Percentiles rank a stretch among this genome's conserved stretches.
Evolutionary conservation across 164 flowering plant genomes (phyloP).

Genomic region (Umbellularia californica): DNA sequence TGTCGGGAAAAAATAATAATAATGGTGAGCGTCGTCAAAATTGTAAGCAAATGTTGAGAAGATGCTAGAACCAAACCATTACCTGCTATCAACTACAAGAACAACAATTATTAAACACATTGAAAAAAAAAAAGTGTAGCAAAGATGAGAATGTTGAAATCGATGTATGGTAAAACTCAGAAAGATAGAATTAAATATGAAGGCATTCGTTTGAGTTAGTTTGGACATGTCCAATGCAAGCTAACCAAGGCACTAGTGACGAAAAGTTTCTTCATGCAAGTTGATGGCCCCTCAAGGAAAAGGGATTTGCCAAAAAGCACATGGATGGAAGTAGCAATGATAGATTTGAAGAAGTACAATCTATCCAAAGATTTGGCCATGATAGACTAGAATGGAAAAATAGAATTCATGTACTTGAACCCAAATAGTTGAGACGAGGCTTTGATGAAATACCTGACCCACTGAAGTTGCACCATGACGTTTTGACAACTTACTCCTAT

Average conservation of each 20-base stretch:
- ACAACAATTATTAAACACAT: slow-evolving; percentile 25
- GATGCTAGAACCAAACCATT: background rate
- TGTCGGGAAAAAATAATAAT: slow-evolving; percentile 17
- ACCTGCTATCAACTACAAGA: background rate
- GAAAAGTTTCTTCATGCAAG: too few species aligned
- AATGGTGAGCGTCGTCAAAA: background rate
- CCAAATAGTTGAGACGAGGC: background rate
- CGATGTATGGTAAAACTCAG: too few species aligned
- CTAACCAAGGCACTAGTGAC: too few species aligned
- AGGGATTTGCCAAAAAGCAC: background rate
- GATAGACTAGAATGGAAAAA: too few species aligned
- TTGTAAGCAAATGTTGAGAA: background rate
- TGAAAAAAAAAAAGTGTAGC: too few species aligned
- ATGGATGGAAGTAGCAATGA: background rate
- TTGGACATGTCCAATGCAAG: too few species aligned
- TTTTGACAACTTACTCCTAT: slow-evolving; percentile 91
- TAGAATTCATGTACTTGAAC: too few species aligned
- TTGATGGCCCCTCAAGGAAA: background rate
- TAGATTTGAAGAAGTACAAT: too few species aligned
- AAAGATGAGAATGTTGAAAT: too few species aligned
- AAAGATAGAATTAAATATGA: too few species aligned
- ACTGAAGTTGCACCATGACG: slow-evolving; percentile 98
- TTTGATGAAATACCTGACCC: slow-evolving; percentile 61
- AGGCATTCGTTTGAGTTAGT: too few species aligned
- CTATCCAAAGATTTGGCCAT: background rate